These are phyloP conservation scores for Pseudopithomyces chartarum DNA, from an alignment of 2,329 filamentous ascomycete species.

Conservation along the genomic window DNA sequence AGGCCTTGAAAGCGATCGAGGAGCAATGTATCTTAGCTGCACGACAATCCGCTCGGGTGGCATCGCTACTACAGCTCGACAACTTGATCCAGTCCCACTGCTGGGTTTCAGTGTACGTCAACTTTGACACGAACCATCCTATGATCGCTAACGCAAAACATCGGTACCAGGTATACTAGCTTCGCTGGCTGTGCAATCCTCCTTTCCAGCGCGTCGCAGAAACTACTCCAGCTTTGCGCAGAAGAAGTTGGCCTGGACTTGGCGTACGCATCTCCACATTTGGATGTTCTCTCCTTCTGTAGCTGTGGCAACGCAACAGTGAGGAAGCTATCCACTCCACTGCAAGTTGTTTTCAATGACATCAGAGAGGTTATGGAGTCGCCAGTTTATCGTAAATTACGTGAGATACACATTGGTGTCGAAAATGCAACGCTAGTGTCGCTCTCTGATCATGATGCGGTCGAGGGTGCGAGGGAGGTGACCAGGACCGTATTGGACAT, in stretches of 20 bases:
- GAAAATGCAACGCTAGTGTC: constrained; percentile 5
- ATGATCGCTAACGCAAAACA: neutral
- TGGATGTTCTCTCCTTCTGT: constrained; percentile 14
- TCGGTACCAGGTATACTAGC: constrained; percentile 11
- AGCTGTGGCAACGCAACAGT: constrained; percentile 11
- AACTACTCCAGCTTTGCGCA: constrained; percentile 8
- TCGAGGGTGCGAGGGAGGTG: constrained; percentile 6
- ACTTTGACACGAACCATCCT: neutral
- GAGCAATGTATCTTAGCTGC: constrained; percentile 12
- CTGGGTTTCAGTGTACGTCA: constrained; percentile 12
- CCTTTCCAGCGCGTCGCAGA: constrained; percentile 16
- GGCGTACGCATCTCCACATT: constrained; percentile 14
- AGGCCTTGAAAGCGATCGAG: neutral
- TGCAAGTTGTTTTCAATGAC: constrained; percentile 16
- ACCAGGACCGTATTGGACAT: constrained; percentile 6
- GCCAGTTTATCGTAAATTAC: constrained; percentile 9
- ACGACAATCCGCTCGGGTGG: neutral
- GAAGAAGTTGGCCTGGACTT: constrained; percentile 14
- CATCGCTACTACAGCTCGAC: constrained; percentile 9
- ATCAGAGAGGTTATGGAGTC: constrained; percentile 13
- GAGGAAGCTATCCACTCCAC: constrained; percentile 5
- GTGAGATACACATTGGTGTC: constrained; percentile 1
- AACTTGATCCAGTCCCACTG: constrained; percentile 8
- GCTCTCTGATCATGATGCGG: constrained; percentile 3
- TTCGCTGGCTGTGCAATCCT: constrained; percentile 14